A percentile compares a stretch with the other conserved stretches of the same genome.
phyloP scores from a whole-genome alignment of 495 filamentous ascomycete species.

The Cercophora samala region DNA sequence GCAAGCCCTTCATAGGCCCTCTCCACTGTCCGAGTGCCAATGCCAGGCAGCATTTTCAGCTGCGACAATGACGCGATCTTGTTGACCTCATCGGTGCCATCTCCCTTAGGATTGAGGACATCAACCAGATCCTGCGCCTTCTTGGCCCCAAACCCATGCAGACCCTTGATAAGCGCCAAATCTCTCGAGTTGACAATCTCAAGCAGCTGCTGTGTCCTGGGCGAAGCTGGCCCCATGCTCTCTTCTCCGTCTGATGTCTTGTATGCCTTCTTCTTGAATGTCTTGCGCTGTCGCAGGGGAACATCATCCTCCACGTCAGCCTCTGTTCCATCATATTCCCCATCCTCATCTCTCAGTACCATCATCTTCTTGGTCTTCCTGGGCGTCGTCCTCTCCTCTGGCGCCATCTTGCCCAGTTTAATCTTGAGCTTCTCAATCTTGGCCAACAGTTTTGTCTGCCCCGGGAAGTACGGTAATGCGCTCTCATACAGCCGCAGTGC shows the following conservation, averaged over 20 bases:
- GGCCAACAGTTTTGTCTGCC: conserved; percentile 70
- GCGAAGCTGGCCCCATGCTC: conserved; percentile 40
- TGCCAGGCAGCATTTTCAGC: conserved; percentile 54
- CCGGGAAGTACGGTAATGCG: conserved; percentile 80
- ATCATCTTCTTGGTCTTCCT: conserved; percentile 5
- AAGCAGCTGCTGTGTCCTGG: conserved; percentile 67
- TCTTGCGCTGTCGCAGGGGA: conserved; percentile 25
- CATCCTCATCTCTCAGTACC: conserved; percentile 27
- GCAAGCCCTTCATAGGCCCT: conserved; percentile 43
- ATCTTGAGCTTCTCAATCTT: conserved; percentile 73
- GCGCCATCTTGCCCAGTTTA: conserved; percentile 48
- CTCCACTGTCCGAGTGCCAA: conserved; percentile 59
- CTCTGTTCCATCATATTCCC: conserved; percentile 41
- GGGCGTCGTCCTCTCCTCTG: conserved; percentile 1
- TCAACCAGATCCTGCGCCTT: conserved; percentile 62
- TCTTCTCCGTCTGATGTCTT: conserved; percentile 14
- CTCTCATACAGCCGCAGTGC: conserved; percentile 84
- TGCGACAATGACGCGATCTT: conserved; percentile 48
- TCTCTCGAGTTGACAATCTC: conserved; percentile 85
- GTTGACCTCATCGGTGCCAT: conserved; percentile 37
- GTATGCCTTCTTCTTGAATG: conserved; percentile 36
- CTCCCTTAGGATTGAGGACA: conserved; percentile 48
- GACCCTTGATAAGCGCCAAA: conserved; percentile 60
- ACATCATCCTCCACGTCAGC: conserved; percentile 48
- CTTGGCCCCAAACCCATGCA: conserved; percentile 69